These are phyloP conservation scores for Russula sp. DNA, from an alignment of 768 basidiomycete species.

Conservation along the genomic window DNA sequence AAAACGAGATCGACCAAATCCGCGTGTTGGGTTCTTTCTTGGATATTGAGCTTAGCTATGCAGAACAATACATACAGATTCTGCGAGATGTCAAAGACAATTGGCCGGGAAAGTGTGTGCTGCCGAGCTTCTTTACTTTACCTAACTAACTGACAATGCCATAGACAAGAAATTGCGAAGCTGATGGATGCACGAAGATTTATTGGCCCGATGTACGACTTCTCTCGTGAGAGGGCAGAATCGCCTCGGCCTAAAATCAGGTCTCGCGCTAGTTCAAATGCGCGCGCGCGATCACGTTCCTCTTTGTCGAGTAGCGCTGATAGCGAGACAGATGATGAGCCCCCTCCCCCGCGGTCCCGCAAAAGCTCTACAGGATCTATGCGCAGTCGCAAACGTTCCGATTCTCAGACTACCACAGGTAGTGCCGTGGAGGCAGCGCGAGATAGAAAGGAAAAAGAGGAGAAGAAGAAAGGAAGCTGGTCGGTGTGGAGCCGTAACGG, in stretches of 20 bases:
- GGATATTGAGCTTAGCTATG: conserved; percentile 71
- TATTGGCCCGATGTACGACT: conserved; percentile 28
- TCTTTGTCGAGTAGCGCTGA: conserved; percentile 9
- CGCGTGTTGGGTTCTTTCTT: conserved; percentile 69
- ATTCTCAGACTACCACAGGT: conserved; percentile 48
- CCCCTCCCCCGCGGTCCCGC: conserved; percentile 27
- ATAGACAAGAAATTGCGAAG: conserved; percentile 21
- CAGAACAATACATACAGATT: conserved; percentile 68
- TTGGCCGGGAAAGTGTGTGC: conserved; percentile 61
- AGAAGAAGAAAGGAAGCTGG: conserved; percentile 57
- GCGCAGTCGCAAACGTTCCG: conserved; percentile 57
- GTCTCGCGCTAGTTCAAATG: conserved; percentile 22
- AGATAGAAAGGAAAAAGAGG: conserved; percentile 43
- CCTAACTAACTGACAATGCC: conserved; percentile 1
- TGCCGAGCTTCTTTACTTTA: conserved; percentile 26
- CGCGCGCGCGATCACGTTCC: conserved; percentile 18
- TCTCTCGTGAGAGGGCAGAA: conserved; percentile 19
- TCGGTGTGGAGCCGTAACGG: conserved; percentile 21
- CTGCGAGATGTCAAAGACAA: conserved; percentile 62
- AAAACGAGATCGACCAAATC: conserved; percentile 70
- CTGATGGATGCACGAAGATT: conserved; percentile 22
- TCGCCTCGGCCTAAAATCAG: conserved; percentile 20
- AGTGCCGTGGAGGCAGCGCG: conserved; percentile 40
- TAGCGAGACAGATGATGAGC: conserved; percentile 17
- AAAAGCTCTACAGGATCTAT: conserved; percentile 41